A percentile compares a stretch with the other conserved stretches of the same genome.
Evolutionary conservation across 352 stramenopile species (phyloP).

Genomic region (Phytopythium kandeliae): DNA sequence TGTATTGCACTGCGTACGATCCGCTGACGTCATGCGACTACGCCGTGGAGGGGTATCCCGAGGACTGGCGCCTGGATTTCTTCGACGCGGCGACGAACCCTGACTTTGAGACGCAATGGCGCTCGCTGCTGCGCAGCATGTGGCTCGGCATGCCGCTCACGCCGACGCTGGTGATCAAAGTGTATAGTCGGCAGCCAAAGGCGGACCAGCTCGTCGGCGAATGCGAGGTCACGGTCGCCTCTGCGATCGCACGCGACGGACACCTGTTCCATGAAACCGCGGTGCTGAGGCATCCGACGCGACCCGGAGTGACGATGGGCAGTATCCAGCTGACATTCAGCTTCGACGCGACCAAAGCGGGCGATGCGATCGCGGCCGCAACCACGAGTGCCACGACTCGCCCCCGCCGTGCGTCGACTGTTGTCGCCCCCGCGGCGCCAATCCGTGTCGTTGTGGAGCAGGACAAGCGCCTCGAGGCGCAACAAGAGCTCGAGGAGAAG

Average conservation of each 20-base stretch:
- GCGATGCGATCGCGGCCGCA: background rate
- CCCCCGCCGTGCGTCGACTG: background rate
- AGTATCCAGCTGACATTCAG: conserved; percentile 43
- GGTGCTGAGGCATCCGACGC: conserved; percentile 28
- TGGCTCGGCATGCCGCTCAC: conserved; percentile 53
- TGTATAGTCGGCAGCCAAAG: conserved; percentile 71
- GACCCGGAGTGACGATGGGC: conserved; percentile 15
- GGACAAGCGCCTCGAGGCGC: conserved; percentile 5
- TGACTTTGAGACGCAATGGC: conserved; percentile 53
- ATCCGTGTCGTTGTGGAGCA: conserved; percentile 1
- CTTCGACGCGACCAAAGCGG: conserved; percentile 54
- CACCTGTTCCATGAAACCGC: conserved; percentile 70
- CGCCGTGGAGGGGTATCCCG: conserved; percentile 54
- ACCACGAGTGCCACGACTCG: background rate
- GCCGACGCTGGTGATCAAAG: conserved; percentile 54
- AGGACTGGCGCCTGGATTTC: conserved; percentile 57
- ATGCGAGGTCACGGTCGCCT: conserved; percentile 67
- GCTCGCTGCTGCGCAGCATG: conserved; percentile 41
- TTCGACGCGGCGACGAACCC: conserved; percentile 42
- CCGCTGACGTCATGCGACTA: conserved; percentile 77
- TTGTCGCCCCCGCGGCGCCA: background rate
- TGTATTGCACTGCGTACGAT: conserved; percentile 86
- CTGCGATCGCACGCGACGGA: conserved; percentile 64
- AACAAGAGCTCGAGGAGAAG: conserved; percentile 11
- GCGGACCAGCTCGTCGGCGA: conserved; percentile 65